Evolutionary conservation across 2,329 filamentous ascomycete genomes (phyloP).

Genomic region (Cordyceps militaris): DNA sequence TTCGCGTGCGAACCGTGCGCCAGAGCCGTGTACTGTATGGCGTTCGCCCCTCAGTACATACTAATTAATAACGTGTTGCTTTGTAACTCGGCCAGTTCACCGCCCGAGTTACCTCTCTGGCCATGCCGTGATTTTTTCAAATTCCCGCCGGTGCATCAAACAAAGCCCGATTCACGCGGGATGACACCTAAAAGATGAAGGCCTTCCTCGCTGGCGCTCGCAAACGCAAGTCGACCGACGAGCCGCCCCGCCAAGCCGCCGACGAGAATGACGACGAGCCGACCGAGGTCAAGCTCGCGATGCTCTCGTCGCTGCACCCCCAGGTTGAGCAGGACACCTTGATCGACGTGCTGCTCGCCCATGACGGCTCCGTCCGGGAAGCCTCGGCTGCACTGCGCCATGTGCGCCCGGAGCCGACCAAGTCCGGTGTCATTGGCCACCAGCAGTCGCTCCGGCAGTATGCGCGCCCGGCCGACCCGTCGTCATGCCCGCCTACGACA

Average conservation of each 20-base stretch:
- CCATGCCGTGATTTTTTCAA: not conserved
- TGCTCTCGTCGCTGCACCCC: conserved; percentile 72
- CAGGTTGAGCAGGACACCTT: conserved; percentile 56
- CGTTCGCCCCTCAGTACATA: too few species aligned
- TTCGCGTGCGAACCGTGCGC: conserved; percentile 19
- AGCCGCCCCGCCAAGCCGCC: conserved; percentile 21
- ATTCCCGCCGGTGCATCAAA: not conserved
- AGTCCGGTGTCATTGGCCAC: conserved; percentile 37
- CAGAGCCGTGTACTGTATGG: not conserved
- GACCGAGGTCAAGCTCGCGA: conserved; percentile 83
- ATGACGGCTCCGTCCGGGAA: conserved; percentile 66
- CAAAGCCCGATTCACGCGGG: not conserved
- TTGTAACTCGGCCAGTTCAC: not conserved
- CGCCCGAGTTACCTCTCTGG: not conserved
- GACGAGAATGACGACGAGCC: conserved; percentile 56
- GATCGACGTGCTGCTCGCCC: conserved; percentile 70
- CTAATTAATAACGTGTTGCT: conserved; percentile 3
- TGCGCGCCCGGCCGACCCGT: conserved; percentile 19
- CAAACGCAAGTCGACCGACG: conserved; percentile 40
- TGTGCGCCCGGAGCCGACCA: conserved; percentile 25
- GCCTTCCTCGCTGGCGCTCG: conserved; percentile 45
- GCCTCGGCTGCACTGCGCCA: conserved; percentile 51
- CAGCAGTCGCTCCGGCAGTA: conserved; percentile 59
- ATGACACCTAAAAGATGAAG: conserved; percentile 40
- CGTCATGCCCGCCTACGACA: conserved; percentile 23